Base-by-base conservation (phyloP, 306 rosid genomes). In the Geum urbanum region DNA sequence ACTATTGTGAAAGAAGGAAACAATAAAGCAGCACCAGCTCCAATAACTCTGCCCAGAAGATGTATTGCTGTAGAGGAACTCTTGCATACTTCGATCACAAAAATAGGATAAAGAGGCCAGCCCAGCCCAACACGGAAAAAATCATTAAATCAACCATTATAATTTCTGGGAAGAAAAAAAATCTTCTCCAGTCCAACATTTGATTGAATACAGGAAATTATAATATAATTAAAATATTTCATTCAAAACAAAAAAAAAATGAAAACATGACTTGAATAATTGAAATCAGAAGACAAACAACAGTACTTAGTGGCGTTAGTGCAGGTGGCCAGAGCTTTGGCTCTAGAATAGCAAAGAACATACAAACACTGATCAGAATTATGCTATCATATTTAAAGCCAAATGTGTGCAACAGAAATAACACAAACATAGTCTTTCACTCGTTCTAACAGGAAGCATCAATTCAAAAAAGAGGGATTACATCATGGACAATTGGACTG, bases 11-110 rank as follows among this genome's bases (percentile, higher is more conserved):
- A 44, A 46, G 44, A 45, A 8, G 6, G 65, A 59, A 59, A 32
- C 37, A 32, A 59, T 32, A 41, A 14, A 35, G n/a, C 14, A 48
- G 24, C 27, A 48, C 46, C 65, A 46, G 67, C 78, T 63, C 50
- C 71, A 73, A 62, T 61, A 63, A 78, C 71, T 62, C 70, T 50
- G 15, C n/a, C 62, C 20, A 50, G 63, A 65, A 10, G 41, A 50
- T 68, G 51, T 35, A 9, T 13, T 19, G 39, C 15, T 16, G 16
- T 12, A 12, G 43, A 61, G 10, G 61, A 12, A 35, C 2, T 7
- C 41, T 3, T 50, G n/a, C 40, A 71, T 56, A 49, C 22, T 62
- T 1, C 63, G 16, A 19, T 52, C 22, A 32, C 15, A 24, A 43
- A 51, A 44, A 12, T 35, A 27, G 7, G 7, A 57, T 35, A 53